Conservation (phyloP, 148 eudicot genomes). For the Camellia granthamiana region DNA sequence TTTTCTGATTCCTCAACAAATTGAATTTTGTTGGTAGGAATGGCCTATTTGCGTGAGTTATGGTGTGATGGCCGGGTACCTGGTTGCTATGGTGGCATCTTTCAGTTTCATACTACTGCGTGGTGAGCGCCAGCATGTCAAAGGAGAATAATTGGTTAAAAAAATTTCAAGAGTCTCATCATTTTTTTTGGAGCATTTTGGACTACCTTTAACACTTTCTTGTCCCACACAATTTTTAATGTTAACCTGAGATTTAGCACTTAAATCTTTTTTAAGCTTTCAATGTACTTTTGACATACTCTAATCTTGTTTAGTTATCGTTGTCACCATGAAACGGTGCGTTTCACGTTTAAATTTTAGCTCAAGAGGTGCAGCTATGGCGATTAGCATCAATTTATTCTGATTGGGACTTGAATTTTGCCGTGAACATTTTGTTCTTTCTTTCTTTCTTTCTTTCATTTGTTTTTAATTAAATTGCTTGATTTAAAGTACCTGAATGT, state of each 20-base stretch:
- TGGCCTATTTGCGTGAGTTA: conserved; percentile 94
- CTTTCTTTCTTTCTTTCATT: neutral
- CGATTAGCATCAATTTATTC: neutral
- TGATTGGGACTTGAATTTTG: no score
- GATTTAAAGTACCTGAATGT: no score
- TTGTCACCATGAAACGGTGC: neutral
- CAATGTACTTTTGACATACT: neutral
- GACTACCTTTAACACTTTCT: neutral
- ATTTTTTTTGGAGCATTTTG: neutral
- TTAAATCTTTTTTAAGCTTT: no score
- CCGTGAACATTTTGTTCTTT: no score
- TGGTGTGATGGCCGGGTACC: conserved; percentile 79
- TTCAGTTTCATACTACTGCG: conserved; percentile 33
- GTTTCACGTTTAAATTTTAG: neutral
- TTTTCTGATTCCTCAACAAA: neutral
- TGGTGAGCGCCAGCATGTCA: conserved; percentile 31
- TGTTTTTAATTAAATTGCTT: no score
- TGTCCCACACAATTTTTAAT: neutral
- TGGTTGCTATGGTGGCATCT: conserved; percentile 56
- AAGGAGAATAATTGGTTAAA: conserved; percentile 44
- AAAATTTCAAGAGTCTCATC: neutral
- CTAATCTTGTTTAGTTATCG: neutral
- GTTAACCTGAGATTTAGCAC: neutral
- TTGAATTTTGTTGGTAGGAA: conserved; percentile 47
- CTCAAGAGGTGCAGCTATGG: neutral